phyloP scores from a whole-genome alignment of 164 flowering plant species.

The Nymphaea colorata region DNA sequence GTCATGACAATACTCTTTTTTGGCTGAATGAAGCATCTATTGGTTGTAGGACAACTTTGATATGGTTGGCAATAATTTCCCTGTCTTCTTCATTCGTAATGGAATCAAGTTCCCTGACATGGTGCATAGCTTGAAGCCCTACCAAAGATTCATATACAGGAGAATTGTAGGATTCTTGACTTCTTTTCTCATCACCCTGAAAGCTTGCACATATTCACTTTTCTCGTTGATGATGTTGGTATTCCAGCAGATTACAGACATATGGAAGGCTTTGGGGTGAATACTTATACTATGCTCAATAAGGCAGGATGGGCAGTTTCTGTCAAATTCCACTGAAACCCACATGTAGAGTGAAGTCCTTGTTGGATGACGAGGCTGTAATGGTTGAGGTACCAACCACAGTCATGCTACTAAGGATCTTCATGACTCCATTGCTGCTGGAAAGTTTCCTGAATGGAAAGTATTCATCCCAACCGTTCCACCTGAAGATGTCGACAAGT shows the following conservation, averaged over 20 bases:
- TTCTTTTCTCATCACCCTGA: constrained; percentile 92
- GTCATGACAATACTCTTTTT: too few species aligned
- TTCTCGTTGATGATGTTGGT: constrained; percentile 86
- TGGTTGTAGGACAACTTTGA: constrained; percentile 55
- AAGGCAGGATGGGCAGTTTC: constrained; percentile 68
- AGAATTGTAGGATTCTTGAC: constrained; percentile 72
- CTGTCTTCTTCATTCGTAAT: constrained; percentile 75
- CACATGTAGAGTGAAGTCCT: constrained; percentile 82
- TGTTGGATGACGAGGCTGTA: constrained; percentile 79
- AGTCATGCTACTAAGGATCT: constrained; percentile 99
- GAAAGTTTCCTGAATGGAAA: constrained; percentile 95
- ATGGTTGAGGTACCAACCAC: constrained; percentile 80
- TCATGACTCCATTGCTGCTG: constrained; percentile 83
- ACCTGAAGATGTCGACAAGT: constrained; percentile 74
- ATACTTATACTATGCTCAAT: constrained; percentile 73
- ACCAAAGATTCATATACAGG: constrained; percentile 79
- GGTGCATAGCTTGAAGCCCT: constrained; percentile 78
- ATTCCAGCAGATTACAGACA: constrained; percentile 88
- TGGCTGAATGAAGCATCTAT: too few species aligned
- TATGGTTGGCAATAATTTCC: constrained; percentile 79
- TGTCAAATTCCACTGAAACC: constrained; percentile 99
- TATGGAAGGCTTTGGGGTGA: constrained; percentile 95
- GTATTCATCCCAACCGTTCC: constrained; percentile 80
- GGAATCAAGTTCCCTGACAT: constrained; percentile 80
- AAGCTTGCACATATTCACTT: constrained; percentile 82